Evolutionary conservation across 441 rosid genomes (phyloP).

Genomic region (Gossypium trilobum): DNA sequence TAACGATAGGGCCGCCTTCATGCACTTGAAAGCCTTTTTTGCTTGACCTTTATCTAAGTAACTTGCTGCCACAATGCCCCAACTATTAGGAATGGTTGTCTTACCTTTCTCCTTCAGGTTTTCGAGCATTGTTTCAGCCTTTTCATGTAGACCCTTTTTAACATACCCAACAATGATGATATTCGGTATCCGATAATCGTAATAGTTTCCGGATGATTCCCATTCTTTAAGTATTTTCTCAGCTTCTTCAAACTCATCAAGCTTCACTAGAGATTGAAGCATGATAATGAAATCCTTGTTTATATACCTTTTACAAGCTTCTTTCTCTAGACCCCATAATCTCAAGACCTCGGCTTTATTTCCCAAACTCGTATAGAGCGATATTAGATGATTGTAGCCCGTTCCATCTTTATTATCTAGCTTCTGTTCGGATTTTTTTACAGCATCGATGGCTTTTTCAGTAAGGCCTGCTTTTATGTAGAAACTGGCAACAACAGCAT

Average conservation of each 20-base stretch:
- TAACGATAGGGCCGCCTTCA: conserved; percentile 39
- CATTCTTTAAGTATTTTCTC: conserved; percentile 52
- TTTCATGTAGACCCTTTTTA: conserved; percentile 32
- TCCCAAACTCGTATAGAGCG: conserved; percentile 63
- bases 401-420: conserved; percentile 58
- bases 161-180: conserved; percentile 34
- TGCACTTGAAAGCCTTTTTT: conserved; percentile 41
- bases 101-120: conserved; percentile 40
- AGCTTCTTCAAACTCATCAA: conserved; percentile 53
- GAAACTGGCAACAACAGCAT: conserved; percentile 60
- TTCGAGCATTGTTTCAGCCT: conserved; percentile 51
- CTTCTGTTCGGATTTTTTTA: conserved; percentile 49
- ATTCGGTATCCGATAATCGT: conserved; percentile 49
- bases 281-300: conserved; percentile 53
- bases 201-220: conserved; percentile 54
- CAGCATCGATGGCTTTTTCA: conserved; percentile 38
- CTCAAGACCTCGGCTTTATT: conserved; percentile 49
- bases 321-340: conserved; percentile 57
- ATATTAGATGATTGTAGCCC: conserved; percentile 58
- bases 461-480: conserved; percentile 43
- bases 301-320: conserved; percentile 47
- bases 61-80: conserved; percentile 51
- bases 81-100: conserved; percentile 39
- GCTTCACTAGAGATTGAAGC: conserved; percentile 58
- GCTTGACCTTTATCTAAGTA: conserved; percentile 32